Conservation (phyloP, 2,329 filamentous ascomycete species). For the Aspergillus pseudoglaucus region DNA sequence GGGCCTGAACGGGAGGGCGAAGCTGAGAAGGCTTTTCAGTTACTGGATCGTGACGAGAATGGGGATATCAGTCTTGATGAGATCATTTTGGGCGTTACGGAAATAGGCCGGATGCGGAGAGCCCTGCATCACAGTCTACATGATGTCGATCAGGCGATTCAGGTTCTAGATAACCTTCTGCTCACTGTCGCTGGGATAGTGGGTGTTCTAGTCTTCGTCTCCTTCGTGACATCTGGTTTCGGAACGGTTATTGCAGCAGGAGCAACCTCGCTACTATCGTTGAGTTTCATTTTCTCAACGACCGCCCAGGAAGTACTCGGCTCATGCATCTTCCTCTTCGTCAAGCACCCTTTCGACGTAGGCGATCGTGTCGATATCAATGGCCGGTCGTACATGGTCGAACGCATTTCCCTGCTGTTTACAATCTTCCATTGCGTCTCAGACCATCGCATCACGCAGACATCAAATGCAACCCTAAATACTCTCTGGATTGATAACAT, state of each 20-base stretch:
- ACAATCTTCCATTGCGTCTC: constrained; percentile 82
- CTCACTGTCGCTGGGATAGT: constrained; percentile 74
- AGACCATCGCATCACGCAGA: constrained; percentile 70
- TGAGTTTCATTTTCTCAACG: constrained; percentile 94
- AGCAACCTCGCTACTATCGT: constrained; percentile 81
- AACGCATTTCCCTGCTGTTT: constrained; percentile 90
- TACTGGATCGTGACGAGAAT: constrained; percentile 80
- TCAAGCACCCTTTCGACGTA: constrained; percentile 97
- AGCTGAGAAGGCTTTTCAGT: constrained; percentile 76
- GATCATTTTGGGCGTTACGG: constrained; percentile 81
- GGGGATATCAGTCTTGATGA: constrained; percentile 93
- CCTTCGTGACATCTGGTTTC: constrained; percentile 82
- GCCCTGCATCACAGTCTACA: constrained; percentile 90
- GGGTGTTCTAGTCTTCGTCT: constrained; percentile 78
- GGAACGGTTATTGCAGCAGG: constrained; percentile 80
- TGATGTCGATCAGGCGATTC: constrained; percentile 91
- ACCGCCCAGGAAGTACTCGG: constrained; percentile 94
- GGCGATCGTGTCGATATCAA: constrained; percentile 85
- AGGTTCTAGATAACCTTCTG: constrained; percentile 81
- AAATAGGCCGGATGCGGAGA: constrained; percentile 79
- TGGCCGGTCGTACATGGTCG: constrained; percentile 66
- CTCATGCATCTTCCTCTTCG: constrained; percentile 96
- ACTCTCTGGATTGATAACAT: constrained; percentile 93
- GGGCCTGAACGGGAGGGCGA: constrained; percentile 66
- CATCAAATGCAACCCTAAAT: constrained; percentile 90